Percentiles rank a stretch among this genome's conserved stretches.
phyloP scores from a whole-genome alignment of 176 grass and related monocot genomes.

The Thinopyrum elongatum region DNA sequence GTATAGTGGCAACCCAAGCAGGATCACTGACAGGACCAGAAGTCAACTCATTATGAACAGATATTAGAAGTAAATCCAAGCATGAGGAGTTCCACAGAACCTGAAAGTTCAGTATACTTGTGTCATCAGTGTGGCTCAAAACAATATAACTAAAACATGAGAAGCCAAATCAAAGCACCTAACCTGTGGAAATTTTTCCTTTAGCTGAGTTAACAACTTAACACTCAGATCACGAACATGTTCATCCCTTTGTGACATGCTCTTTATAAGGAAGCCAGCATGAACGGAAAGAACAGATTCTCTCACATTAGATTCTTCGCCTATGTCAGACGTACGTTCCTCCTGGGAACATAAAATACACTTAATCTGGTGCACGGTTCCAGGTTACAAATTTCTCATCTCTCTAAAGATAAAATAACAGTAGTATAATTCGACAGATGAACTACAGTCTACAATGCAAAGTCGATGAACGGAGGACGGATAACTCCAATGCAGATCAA shows the following conservation, averaged over 20 bases:
- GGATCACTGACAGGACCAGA: conserved; percentile 95
- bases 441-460: neutral
- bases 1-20: conserved; percentile 95
- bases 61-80: conserved; percentile 97
- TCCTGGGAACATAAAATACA: conserved; percentile 57
- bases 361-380: conserved; percentile 16
- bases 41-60: conserved; percentile 93
- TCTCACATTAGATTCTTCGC: conserved; percentile 78
- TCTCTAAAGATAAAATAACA: conserved; percentile 7
- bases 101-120: conserved; percentile 47
- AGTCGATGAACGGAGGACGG: neutral
- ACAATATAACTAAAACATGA: conserved; percentile 23
- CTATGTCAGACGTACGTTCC: conserved; percentile 90
- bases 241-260: conserved; percentile 96
- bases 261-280: conserved; percentile 96
- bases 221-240: conserved; percentile 93
- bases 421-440: neutral
- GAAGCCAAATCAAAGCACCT: conserved; percentile 21
- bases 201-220: conserved; percentile 89
- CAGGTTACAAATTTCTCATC: conserved; percentile 13
- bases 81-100: conserved; percentile 96
- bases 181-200: conserved; percentile 98
- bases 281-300: conserved; percentile 84
- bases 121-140: conserved; percentile 26
- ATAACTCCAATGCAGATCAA: conserved; percentile 4